Base-by-base conservation (phyloP, 495 filamentous ascomycete genomes). In the Penicillium fimorum region DNA sequence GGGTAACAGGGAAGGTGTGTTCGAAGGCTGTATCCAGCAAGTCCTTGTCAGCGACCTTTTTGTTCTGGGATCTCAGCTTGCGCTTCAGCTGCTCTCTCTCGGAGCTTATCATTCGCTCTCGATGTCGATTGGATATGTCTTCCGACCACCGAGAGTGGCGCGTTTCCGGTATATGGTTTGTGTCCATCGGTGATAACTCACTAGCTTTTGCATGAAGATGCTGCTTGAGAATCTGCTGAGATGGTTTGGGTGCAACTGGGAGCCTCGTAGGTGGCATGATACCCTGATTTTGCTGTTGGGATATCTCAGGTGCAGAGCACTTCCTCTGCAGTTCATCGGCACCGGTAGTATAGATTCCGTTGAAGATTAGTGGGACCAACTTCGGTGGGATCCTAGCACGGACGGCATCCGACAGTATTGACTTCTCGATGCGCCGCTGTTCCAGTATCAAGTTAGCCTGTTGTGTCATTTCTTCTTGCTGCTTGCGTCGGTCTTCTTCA, bases 331-430 rank as follows among this genome's bases (percentile, higher is more conserved):
- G 88, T 42, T 96, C 92, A 46, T 84, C 67, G 54, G 84, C 87
- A 30, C 86, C 84, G 24, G 83, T 80, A 47, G 85, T 86, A 32
- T 47, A 24, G 71, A 95, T 87, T 38, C 89, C 90, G 12, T 88
- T 87, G 68, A 97, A 96, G 48, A 98, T 88, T 59, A 95, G 80
- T 17, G 94, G 94, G 37, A 97, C 82, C 79, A 96, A 83, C 40
- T 88, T 79, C 37, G 92, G 90, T 18, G 94, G 92, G 37, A 98
- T 82, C 20, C 91, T 91, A 25, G 88, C 85, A 55, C 81, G 77
- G 57, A 96, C 70, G 32, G 92, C 91, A 53, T 94, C 89, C 57
- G 83, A 79, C 53, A 98, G 71, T 74, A 98, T 96, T 48, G 86
- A 84, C 67, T 89, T 84, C 68, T 97, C 93, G 37, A 92, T 81